Percentiles rank a stretch among this genome's conserved stretches.
Evolutionary conservation across 2,329 filamentous ascomycete species (phyloP).

Genomic region (Fusarium temperatum): DNA sequence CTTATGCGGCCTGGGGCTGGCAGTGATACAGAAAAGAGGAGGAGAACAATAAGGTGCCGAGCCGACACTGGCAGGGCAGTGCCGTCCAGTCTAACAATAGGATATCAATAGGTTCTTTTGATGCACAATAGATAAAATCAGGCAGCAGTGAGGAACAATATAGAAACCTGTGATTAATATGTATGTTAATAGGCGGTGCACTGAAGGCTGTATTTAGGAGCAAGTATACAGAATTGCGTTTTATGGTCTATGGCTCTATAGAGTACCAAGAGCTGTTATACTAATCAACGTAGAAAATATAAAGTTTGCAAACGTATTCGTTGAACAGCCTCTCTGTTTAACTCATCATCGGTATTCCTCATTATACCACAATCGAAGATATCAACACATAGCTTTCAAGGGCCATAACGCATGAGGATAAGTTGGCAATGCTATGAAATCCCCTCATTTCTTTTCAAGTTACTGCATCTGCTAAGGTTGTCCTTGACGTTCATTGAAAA

Average conservation of each 20-base stretch:
- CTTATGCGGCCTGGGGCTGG: not conserved
- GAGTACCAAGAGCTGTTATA: not conserved
- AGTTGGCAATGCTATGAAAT: not conserved
- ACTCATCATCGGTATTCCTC: not conserved
- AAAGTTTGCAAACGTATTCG: not conserved
- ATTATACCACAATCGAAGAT: not conserved
- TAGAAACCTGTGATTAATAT: not conserved
- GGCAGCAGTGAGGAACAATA: not conserved
- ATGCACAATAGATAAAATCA: not conserved
- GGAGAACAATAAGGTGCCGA: not conserved
- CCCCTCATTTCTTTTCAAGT: not conserved
- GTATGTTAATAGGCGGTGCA: not conserved
- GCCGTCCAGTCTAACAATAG: not conserved
- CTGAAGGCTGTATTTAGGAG: not conserved
- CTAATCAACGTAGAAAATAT: not conserved
- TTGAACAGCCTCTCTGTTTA: not conserved
- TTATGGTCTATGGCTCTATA: not conserved
- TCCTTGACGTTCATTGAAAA: too few relatives aligned
- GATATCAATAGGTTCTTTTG: not conserved
- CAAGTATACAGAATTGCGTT: not conserved
- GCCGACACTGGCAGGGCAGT: conserved; percentile 1
- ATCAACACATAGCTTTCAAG: too few relatives aligned
- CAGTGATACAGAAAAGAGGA: not conserved
- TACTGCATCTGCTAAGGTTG: not conserved
- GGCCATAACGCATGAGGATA: too few relatives aligned